Percentiles rank a stretch among this genome's conserved stretches.
phyloP scores from a whole-genome alignment of 116 monocot species.

The Zostera marina region DNA sequence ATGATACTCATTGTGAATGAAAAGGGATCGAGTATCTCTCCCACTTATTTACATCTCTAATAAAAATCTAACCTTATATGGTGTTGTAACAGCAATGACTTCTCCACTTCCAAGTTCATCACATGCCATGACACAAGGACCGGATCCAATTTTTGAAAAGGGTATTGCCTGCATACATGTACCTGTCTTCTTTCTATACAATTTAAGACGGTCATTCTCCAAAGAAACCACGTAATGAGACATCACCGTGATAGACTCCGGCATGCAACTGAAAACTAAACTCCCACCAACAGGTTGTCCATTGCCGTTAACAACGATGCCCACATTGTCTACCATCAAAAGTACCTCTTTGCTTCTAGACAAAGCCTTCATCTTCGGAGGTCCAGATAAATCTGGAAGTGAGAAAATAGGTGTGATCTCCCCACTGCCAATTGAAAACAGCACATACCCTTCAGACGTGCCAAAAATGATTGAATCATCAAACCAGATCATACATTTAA shows the following conservation, averaged over 20 bases:
- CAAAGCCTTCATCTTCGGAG: slow-evolving; percentile 42
- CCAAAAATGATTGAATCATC: slow-evolving; percentile 72
- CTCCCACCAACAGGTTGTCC: slow-evolving; percentile 92
- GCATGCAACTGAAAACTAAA: slow-evolving; percentile 49
- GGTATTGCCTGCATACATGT: slow-evolving; percentile 43
- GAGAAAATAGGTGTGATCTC: slow-evolving; percentile 41
- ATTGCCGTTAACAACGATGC: slow-evolving; percentile 36
- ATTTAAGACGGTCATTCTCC: slow-evolving; percentile 44
- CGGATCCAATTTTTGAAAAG: slow-evolving; percentile 24
- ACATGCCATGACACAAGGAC: slow-evolving; percentile 25
- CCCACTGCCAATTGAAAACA: slow-evolving; percentile 35
- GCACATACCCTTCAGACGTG: slow-evolving; percentile 34
- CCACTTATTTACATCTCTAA: no score
- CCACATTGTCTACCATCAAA: slow-evolving; percentile 84
- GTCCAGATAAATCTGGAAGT: slow-evolving; percentile 62
- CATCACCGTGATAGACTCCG: slow-evolving; percentile 53
- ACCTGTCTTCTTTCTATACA: slow-evolving; percentile 58
- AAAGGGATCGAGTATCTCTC: no score
- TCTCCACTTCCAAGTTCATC: slow-evolving; percentile 47
- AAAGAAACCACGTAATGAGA: slow-evolving; percentile 46
- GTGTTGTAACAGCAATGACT: slow-evolving; percentile 40
- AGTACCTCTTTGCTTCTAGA: slow-evolving; percentile 46
- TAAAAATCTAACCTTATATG: slow-evolving; percentile 36
- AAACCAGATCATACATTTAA: slow-evolving; percentile 62
- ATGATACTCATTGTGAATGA: no score